phyloP scores from a whole-genome alignment of 192 early-diverging fungal species.

The Mortierella claussenii region DNA sequence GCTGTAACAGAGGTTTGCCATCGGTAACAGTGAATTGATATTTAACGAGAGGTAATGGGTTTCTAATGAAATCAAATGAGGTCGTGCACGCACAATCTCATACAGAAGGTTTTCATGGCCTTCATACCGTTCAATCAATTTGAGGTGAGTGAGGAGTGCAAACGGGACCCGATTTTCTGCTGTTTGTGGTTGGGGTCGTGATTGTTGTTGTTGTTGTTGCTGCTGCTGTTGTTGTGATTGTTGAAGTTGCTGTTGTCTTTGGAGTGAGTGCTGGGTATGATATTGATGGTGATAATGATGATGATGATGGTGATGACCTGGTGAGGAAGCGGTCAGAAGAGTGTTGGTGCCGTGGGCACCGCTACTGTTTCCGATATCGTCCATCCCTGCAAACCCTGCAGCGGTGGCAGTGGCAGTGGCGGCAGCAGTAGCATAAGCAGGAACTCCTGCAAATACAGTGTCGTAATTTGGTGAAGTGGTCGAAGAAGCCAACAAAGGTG shows the following conservation, averaged over 20 bases:
- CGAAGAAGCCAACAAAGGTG: background rate
- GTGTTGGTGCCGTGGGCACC: too few species aligned
- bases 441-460: background rate
- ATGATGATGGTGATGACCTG: too few species aligned
- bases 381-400: background rate
- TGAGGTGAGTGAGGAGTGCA: conserved; percentile 14
- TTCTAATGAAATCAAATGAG: conserved; percentile 9
- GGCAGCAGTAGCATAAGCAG: background rate
- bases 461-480: background rate
- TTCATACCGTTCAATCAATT: conserved; percentile 21
- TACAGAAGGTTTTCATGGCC: conserved; percentile 11
- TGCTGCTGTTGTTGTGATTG: too few species aligned
- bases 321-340: too few species aligned
- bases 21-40: conserved; percentile 9
- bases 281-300: too few species aligned
- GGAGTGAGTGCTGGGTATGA: too few species aligned
- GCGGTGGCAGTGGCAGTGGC: background rate
- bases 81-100: conserved; percentile 16
- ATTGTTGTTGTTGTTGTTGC: too few species aligned
- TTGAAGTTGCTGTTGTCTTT: too few species aligned
- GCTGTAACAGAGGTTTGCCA: conserved; percentile 2
- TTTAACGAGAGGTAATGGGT: conserved; percentile 19
- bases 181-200: too few species aligned
- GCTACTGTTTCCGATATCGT: too few species aligned
- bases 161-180: conserved; percentile 17